phyloP scores from a whole-genome alignment of 179 eudicot species.

The Beta lomatogona region DNA sequence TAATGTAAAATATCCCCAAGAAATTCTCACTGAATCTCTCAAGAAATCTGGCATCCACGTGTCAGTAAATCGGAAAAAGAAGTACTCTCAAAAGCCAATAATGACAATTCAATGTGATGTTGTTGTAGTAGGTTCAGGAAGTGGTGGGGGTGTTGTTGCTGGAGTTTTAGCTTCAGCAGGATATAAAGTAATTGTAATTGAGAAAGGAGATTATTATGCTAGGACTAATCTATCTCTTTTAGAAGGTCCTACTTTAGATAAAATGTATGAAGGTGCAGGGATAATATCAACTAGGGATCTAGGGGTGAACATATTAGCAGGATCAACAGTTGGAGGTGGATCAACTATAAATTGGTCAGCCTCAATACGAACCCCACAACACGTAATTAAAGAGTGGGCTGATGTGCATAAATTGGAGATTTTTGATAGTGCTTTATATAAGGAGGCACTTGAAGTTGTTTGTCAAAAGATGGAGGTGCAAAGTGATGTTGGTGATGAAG shows the following conservation, averaged over 20 bases:
- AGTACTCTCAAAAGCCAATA: slow-evolving; percentile 16
- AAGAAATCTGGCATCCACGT: slow-evolving; percentile 38
- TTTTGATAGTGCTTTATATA: slow-evolving; percentile 40
- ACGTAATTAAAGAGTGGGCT: slow-evolving; percentile 61
- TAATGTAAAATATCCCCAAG: slow-evolving; percentile 30
- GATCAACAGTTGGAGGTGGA: slow-evolving; percentile 81
- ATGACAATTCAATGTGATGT: slow-evolving; percentile 59
- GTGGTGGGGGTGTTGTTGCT: slow-evolving; percentile 70
- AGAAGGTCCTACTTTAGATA: slow-evolving; percentile 56
- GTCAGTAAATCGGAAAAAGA: slow-evolving; percentile 25
- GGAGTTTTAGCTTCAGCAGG: slow-evolving; percentile 72
- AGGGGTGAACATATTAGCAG: slow-evolving; percentile 51
- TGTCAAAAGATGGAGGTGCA: slow-evolving; percentile 73
- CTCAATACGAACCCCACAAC: slow-evolving; percentile 59
- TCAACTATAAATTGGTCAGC: slow-evolving; percentile 73
- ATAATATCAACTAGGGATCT: slow-evolving; percentile 43
- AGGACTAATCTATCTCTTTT: slow-evolving; percentile 57
- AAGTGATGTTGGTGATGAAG: slow-evolving; percentile 46
- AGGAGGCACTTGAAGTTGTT: slow-evolving; percentile 55
- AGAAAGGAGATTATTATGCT: slow-evolving; percentile 63
- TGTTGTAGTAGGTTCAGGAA: slow-evolving; percentile 73
- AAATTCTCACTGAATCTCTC: slow-evolving; percentile 30
- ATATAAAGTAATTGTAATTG: slow-evolving; percentile 65
- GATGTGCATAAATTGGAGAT: slow-evolving; percentile 37
- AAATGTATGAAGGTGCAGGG: slow-evolving; percentile 70